These are phyloP conservation scores for Boletus coffeatus DNA, from an alignment of 1,284 basidiomycete genomes.

Conservation along the genomic window DNA sequence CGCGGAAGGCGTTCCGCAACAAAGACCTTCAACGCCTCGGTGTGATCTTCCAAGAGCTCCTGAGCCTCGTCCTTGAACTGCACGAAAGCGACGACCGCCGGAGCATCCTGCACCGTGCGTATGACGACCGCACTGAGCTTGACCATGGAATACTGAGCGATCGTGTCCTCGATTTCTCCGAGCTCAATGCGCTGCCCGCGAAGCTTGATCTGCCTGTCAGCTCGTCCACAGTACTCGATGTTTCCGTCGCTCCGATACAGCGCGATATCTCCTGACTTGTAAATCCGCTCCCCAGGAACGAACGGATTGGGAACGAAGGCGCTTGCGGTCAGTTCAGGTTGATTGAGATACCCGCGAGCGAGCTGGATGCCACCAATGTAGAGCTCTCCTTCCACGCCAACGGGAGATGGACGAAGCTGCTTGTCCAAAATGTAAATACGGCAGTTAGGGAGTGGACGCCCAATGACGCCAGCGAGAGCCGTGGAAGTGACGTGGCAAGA, in stretches of 20 bases:
- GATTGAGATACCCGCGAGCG: constrained; percentile 25
- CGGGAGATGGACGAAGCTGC: constrained; percentile 24
- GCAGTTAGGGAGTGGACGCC: constrained; percentile 29
- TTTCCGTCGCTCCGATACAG: constrained; percentile 24
- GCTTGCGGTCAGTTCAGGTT: constrained; percentile 23
- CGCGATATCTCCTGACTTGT: constrained; percentile 30
- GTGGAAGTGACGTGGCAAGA: constrained; percentile 25
- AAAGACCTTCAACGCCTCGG: constrained; percentile 17
- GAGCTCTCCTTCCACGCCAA: constrained; percentile 29
- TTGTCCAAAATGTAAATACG: constrained; percentile 32
- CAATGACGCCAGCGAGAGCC: constrained; percentile 24
- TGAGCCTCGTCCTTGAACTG: constrained; percentile 18
- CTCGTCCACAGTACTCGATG: constrained; percentile 29
- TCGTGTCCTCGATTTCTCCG: constrained; percentile 28
- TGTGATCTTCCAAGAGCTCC: constrained; percentile 17
- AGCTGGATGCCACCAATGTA: constrained; percentile 30
- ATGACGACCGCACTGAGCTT: constrained; percentile 22
- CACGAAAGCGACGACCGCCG: constrained; percentile 28
- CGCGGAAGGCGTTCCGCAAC: constrained; percentile 27
- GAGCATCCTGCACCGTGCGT: constrained; percentile 24
- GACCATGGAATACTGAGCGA: constrained; percentile 20
- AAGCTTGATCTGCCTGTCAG: constrained; percentile 20
- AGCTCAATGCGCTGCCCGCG: constrained; percentile 30
- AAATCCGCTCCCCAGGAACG: constrained; percentile 22
- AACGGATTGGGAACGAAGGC: constrained; percentile 27